A percentile compares a stretch with the other conserved stretches of the same genome.
Evolutionary conservation across 108 stramenopile species (phyloP).

Genomic region (Cyclotella baltica): DNA sequence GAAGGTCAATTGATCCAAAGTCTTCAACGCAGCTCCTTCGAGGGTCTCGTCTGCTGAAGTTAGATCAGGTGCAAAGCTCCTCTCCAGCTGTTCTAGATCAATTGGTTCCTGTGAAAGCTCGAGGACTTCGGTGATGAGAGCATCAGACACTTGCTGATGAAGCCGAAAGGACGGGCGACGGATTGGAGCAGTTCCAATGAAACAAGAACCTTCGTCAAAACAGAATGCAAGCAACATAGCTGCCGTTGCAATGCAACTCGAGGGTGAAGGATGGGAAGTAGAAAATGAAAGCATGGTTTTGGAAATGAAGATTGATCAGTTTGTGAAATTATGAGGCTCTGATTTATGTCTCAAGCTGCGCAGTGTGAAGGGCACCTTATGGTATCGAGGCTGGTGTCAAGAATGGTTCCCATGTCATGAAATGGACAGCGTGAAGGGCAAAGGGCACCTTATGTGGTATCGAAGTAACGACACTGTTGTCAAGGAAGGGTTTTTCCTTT

Average conservation of each 20-base stretch:
- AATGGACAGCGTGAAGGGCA: too few relatives aligned
- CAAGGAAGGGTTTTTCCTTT: too few relatives aligned
- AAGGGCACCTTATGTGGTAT: too few relatives aligned
- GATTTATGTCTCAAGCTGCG: too few relatives aligned
- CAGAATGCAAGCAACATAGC: neutral
- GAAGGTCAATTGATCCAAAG: conserved; percentile 23
- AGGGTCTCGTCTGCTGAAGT: too few relatives aligned
- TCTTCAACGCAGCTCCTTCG: neutral
- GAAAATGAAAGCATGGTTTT: neutral
- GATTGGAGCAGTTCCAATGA: neutral
- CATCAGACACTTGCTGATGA: neutral
- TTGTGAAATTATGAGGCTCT: neutral
- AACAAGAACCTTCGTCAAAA: neutral
- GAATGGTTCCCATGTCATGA: too few relatives aligned
- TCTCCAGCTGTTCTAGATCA: neutral
- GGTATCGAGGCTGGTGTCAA: too few relatives aligned
- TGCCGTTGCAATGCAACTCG: neutral
- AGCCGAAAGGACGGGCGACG: neutral
- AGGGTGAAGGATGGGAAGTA: neutral
- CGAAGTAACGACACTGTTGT: too few relatives aligned
- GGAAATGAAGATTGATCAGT: neutral
- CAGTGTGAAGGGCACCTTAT: too few relatives aligned
- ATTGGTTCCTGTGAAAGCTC: neutral
- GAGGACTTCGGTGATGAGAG: neutral
- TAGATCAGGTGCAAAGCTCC: too few relatives aligned